These are phyloP conservation scores for Sclerotinia subarctica DNA, from an alignment of 2,329 filamentous ascomycete species.

Conservation along the genomic window DNA sequence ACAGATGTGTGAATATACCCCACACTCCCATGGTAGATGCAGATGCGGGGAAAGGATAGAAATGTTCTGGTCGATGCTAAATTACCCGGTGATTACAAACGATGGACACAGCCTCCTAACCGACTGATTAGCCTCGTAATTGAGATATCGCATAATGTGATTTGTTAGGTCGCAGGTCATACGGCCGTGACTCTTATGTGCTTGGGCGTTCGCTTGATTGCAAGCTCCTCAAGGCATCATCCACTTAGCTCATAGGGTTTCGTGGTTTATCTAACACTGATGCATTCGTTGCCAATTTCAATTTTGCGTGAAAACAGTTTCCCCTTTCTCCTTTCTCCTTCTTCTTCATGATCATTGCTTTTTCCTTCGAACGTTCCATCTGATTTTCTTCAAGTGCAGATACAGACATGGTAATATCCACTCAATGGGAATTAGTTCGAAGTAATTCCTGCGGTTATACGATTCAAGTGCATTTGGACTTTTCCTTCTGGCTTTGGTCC, in stretches of 20 bases:
- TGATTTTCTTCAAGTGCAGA: slow-evolving; percentile 42
- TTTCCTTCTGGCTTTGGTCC: slow-evolving; percentile 51
- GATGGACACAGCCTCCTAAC: not conserved
- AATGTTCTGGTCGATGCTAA: not conserved
- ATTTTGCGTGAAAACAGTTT: not conserved
- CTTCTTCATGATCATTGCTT: no score
- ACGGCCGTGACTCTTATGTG: not conserved
- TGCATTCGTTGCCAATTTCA: slow-evolving; percentile 45
- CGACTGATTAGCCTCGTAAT: not conserved
- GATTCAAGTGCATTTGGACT: slow-evolving; percentile 51
- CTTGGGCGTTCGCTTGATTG: not conserved
- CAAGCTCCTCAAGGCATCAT: not conserved
- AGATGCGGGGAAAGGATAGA: not conserved
- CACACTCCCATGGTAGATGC: not conserved
- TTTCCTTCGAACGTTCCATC: not conserved
- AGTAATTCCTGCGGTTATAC: slow-evolving; percentile 54
- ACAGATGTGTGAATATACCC: not conserved
- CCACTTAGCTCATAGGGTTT: slow-evolving; percentile 48
- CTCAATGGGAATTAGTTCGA: slow-evolving; percentile 53
- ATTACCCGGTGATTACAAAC: not conserved
- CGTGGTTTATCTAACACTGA: slow-evolving; percentile 50
- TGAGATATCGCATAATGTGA: not conserved
- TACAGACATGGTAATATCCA: slow-evolving; percentile 52
- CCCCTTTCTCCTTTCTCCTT: not conserved
- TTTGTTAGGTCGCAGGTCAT: not conserved